Base-by-base conservation (phyloP, 2,329 filamentous ascomycete species). In the Arthrobotrys musiformis region DNA sequence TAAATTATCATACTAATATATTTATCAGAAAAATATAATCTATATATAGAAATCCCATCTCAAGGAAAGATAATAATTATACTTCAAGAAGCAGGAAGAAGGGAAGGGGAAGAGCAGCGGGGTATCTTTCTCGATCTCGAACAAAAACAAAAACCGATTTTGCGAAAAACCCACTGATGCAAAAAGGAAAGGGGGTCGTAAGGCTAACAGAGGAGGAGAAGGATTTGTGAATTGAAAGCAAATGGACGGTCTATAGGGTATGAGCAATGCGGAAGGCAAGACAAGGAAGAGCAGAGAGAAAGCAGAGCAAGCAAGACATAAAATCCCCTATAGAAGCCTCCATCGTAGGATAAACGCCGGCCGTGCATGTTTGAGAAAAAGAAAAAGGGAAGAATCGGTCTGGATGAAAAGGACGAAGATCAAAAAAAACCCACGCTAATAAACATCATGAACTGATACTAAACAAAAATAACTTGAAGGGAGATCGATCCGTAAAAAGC, bases 191-290 rank as follows among this genome's bases (percentile, higher is more conserved):
- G 50, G 50, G 40, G 54, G 33, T 58, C 54, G 33, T 58, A 58
- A 58, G 40, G 28, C 28, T 35, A 35, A 58, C 33, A 19, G 24
- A 8, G 15, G 30, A 52, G 22, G 28, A 11, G n/a, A 7, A 66
- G 37, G 15, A 50, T 37, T 46, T 15, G 48, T 28, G 15, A 48
- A 37, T 42, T 17, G 40, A 9, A n/a, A 37, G n/a, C 19, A 40
- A 48, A 17, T 19, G 72, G 73, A 70, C 70, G 61, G 37, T 77
- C 73, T 77, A 77, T 77, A 70, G 73, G 73, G 73, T 77, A 60
- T 50, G 56, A 64, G 44, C 46, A 52, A 60, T 4, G 28, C 19
- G 22, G 22, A 42, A 54, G 17, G 5, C 26, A 54, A 19, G 33
- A 68, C 58, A 46, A 58, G 35, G 42, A 75, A 56, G 58, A 76